Base-by-base conservation (phyloP, 768 basidiomycete genomes). In the Collybia mongolica region DNA sequence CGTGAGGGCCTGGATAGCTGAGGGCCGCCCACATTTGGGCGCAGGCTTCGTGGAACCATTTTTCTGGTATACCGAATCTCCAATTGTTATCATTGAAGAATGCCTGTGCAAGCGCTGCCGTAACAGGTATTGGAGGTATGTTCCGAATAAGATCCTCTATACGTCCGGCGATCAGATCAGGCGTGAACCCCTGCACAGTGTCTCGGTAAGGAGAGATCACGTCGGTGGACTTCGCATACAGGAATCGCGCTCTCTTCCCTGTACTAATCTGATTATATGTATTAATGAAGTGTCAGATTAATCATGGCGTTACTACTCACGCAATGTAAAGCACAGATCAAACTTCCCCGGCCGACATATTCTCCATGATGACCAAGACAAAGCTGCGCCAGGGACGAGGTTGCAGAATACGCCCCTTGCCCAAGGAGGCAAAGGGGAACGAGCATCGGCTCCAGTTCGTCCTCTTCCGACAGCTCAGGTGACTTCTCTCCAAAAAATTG, bases 21-120 rank as follows among this genome's bases (percentile, higher is more conserved):
- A 80, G 48, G 28, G 65, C 65, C n/a, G 53, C 60, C 77, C 75
- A 80, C 79, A 79, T 81, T 43, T 69, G 68, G 20, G 62, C 52
- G 44, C 70, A 73, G 2, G 72, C 65, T n/a, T 61, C 53, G 35
- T 62, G 66, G 57, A 81, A 77, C 76, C 77, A 80, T 18, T 64
- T 57, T 55, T 78, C 72, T 5, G 78, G 75, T 22, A 81, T 71
- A 9, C 77, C 77, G 46, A 73, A 79, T 19, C 74, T 72, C 76
- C 76, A 79, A 51, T 80, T 81, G 43, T 69, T 64, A 39, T 74
- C 67, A 17, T 60, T 53, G 62, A 82, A 79, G 60, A 73, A 81
- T 14, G 60, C 55, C 8, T 65, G 58, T 17, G 72, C 63, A 24
- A 79, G 66, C n/a, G 63, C 50, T 48, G 69, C 58, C 29, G 72